These are phyloP conservation scores for Apiospora koreana DNA, from an alignment of 2,329 filamentous ascomycete genomes.

Conservation along the genomic window DNA sequence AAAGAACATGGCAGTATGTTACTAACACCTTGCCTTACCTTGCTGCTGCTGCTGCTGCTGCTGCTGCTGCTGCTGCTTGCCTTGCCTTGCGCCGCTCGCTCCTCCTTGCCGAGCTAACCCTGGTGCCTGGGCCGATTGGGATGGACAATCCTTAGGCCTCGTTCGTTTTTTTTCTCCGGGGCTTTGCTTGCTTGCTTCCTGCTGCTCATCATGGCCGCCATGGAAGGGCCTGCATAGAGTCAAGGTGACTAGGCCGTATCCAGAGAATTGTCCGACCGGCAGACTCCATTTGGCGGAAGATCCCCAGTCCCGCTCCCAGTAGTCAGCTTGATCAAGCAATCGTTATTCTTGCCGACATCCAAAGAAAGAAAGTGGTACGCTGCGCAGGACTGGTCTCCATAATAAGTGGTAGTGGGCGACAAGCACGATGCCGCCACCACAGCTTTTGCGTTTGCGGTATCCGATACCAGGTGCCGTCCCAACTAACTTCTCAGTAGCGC, in stretches of 20 bases:
- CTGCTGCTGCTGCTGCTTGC: not conserved
- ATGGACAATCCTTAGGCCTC: not conserved
- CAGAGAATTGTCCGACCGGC: slow-evolving; percentile 37
- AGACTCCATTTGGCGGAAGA: slow-evolving; percentile 38
- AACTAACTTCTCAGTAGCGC: not conserved
- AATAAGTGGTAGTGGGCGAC: not conserved
- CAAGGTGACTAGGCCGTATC: slow-evolving; percentile 33
- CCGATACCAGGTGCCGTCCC: not conserved
- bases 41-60: not conserved
- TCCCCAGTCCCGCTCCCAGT: slow-evolving; percentile 33
- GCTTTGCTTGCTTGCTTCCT: not conserved
- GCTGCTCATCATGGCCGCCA: slow-evolving; percentile 2
- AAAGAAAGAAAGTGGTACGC: slow-evolving; percentile 12
- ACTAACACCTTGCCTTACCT: not conserved
- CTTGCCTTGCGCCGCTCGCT: not conserved
- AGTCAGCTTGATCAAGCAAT: slow-evolving; percentile 38
- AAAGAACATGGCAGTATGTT: not conserved
- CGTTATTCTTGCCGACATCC: slow-evolving; percentile 18
- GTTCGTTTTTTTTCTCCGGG: not conserved
- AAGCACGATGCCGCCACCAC: not conserved
- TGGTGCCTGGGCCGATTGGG: slow-evolving; percentile 7
- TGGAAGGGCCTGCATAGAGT: not conserved
- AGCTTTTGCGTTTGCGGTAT: not conserved
- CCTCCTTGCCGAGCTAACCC: not conserved
- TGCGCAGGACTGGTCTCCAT: not conserved